A percentile compares a stretch with the other conserved stretches of the same genome.
Conservation (phyloP, 768 basidiomycete species). For the Lactifluus volemus region DNA sequence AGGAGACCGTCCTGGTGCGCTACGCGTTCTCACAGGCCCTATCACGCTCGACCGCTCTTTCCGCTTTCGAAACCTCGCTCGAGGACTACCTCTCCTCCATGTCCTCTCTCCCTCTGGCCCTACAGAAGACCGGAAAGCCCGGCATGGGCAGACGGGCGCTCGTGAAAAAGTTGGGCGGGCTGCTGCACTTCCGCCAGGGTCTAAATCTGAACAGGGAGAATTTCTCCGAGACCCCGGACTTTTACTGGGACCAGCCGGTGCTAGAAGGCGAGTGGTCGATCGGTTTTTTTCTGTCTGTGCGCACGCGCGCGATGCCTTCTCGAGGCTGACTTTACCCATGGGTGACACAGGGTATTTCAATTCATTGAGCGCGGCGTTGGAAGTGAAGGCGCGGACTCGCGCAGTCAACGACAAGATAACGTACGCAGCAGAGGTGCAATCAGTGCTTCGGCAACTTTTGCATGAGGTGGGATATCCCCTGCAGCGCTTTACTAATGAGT, state of each 20-base stretch:
- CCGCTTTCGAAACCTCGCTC: conserved; percentile 77
- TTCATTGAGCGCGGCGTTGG: conserved; percentile 74
- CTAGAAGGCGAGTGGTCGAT: conserved; percentile 54
- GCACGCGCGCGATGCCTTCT: background rate
- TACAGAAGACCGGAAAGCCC: conserved; percentile 75
- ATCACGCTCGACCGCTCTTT: conserved; percentile 79
- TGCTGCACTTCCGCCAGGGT: conserved; percentile 88
- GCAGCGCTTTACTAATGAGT: conserved; percentile 1
- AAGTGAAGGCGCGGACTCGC: conserved; percentile 72
- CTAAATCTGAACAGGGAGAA: conserved; percentile 86
- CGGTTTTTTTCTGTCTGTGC: background rate
- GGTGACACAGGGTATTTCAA: conserved; percentile 64
- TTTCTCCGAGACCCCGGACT: conserved; percentile 81
- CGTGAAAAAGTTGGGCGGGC: conserved; percentile 85
- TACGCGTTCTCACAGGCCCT: conserved; percentile 91
- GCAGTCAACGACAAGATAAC: conserved; percentile 90
- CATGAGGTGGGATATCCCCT: conserved; percentile 9
- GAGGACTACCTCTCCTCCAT: conserved; percentile 81
- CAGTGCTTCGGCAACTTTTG: conserved; percentile 61
- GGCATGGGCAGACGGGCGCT: conserved; percentile 73
- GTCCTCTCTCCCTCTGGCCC: conserved; percentile 64
- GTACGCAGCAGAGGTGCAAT: conserved; percentile 85
- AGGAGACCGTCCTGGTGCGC: conserved; percentile 70
- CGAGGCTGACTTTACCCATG: background rate
- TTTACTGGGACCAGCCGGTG: conserved; percentile 92